Base-by-base conservation (phyloP, 345 rosid genomes). In the Tarenaya hassleriana region DNA sequence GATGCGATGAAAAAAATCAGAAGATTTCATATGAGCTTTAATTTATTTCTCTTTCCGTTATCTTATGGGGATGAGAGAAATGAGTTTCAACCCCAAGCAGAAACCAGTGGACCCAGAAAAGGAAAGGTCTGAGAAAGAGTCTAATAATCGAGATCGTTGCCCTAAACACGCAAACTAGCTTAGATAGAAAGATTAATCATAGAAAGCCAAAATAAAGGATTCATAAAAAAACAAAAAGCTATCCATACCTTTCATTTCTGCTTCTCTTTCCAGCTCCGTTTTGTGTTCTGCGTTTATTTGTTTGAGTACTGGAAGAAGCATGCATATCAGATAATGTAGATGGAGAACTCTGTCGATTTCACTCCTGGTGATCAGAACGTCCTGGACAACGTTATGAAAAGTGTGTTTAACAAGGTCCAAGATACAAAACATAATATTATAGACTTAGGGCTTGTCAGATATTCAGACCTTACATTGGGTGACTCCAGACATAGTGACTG, bases 291-390 rank as follows among this genome's bases (percentile, higher is more conserved):
- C 70, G 57, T 88, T 83, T 66, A 92, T 75, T 75, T 75, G 74
- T 56, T 77, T 88, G 52, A 92, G 52, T 29, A 83, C 72, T 56
- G 98, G 97, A 75, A 92, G 98, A 68, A 92, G 90, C 84, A 81
- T 67, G 67, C 95, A 92, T 64, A 81, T 79, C 68, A 87, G 72
- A 62, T 88, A 81, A 72, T 85, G 98, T 61, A 83, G 76, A 72
- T 76, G 70, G 50, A 85, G 57, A 61, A 88, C 84, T 66, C 77
- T 76, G 60, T 77, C 77, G 50, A 82, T 83, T 60, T 76, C 78
- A 61, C 58, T 78, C 50, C 77, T 77, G 41, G 41, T 78, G 61
- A 75, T 71, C 56, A 71, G 66, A 60, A 60, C 71, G 45, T 63
- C 83, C 98, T 91, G 82, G 46, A 74, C 69, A 58, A 69, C 61